Base-by-base conservation (phyloP, 2,329 filamentous ascomycete species). In the Capronia coronata region DNA sequence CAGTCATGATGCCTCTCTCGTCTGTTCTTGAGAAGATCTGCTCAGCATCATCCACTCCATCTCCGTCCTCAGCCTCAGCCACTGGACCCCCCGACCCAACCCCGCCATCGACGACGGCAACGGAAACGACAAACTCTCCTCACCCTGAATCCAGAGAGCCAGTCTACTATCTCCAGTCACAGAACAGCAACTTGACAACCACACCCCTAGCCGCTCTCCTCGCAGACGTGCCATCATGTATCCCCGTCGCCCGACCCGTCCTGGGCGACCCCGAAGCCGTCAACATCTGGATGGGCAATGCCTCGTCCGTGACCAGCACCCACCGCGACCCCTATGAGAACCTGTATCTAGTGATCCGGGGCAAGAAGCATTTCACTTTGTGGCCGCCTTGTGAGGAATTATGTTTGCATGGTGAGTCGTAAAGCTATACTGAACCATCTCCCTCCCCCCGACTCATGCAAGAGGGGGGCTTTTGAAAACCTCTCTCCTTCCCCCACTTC, bases 281-380 rank as follows among this genome's bases (percentile, higher is more conserved):
- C 34, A 61, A 61, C 30, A 54, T 61, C 11, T 61, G 59, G 59
- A 60, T 61, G 29, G 59, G 59, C 25, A 53, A 54, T 43, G 46
- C 44, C 9, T 18, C 25, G 22, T 56, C 52, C 30, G 52, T 61
- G 40, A 61, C 59, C 9, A 57, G 53, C 22, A 56, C 56, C 14
- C 59, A 61, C 25, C 56, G 59, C 13, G 59, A 61, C 41, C 58
- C 59, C 7, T 61, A 61, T 43, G 57, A 61, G 51, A 61, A 61
- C 25, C 49, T 61, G 1, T 61, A 61, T 39, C 47, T 59, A 2
- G 59, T 61, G 1, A 43, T 61, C 1, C 51, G 48, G 22, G 59
- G 59, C 1, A 40, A 37, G 13, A 61, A 61, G 40, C 56, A 45
- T 14, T 61, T 61, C 43, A 57, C 50, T 6, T 47, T 61, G n/a